Evolutionary conservation across 495 filamentous ascomycete genomes (phyloP), one percentile per base, ranked within the genome.

Genomic region (Rostrohypoxylon terebratum): DNA sequence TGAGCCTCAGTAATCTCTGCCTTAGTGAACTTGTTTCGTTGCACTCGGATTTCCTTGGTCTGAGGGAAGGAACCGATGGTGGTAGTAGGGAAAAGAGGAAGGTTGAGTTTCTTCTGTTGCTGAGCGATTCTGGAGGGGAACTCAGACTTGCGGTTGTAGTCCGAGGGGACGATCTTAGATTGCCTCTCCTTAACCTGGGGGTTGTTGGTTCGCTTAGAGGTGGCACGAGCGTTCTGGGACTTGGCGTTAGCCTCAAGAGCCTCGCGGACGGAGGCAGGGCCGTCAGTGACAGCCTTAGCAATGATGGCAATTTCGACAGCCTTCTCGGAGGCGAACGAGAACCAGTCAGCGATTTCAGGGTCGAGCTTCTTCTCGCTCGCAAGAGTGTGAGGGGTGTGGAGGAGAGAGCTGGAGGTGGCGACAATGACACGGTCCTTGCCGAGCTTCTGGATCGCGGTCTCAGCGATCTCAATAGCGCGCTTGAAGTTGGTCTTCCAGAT

Each of bases 401-500:
- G 92, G 68, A 99, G 92, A 69, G 95, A 98, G 87, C 91, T 94
- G 77, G 96, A 98, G 69, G 93, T 98, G 73, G 96, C 91, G 68
- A 99, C 93, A 75, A 98, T 91, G 78, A 99, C 94, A 75, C 96
- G 92, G 68, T 98, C 94, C 84, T 94, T 92, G 82, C 96, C 95
- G 58, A 99, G 90, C 83, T 93, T 92, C 85, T 97, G 92, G 78
- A 97, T 85, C 69, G 94, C 95, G 38, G 89, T 87, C 87, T 98
- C 91, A 73, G 95, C 90, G 76, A 87, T 88, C 85, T 92, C 93
- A 74, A 98, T 94, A 71, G 95, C 93, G 76, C 88, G 88, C 87
- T 94, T 89, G 83, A 97, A 91, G 89, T 97, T 93, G 83, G 93
- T 97, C 93, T 99, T 98, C 96, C 96, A 99, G 89, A 99, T 99